phyloP scores from a whole-genome alignment of 768 basidiomycete genomes.

The Dacryopinax primogenitus region DNA sequence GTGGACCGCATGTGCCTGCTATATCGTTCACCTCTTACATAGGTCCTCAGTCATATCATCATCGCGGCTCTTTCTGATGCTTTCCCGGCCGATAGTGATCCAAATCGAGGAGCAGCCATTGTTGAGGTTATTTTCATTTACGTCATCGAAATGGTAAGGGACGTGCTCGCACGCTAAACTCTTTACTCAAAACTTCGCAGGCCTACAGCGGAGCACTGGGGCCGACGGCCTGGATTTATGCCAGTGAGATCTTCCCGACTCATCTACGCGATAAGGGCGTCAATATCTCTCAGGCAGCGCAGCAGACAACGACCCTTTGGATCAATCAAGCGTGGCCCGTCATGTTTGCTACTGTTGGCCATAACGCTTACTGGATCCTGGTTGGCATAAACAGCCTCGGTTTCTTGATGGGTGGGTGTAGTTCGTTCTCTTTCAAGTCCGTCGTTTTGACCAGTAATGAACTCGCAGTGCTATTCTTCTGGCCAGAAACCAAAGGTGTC shows the following conservation, averaged over 20 bases:
- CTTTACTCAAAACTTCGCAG: not conserved
- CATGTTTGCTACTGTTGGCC: not conserved
- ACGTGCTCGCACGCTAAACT: not conserved
- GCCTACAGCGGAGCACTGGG: not conserved
- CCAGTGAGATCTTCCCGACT: slow-evolving; percentile 1
- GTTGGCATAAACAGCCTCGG: not conserved
- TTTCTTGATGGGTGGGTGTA: not conserved
- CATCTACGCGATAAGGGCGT: slow-evolving; percentile 5
- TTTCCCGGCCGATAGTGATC: not conserved
- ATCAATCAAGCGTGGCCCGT: slow-evolving; percentile 1
- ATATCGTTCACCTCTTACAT: not conserved
- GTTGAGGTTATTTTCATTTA: not conserved
- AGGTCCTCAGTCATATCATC: not conserved
- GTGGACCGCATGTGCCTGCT: not conserved
- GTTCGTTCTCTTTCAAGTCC: not conserved
- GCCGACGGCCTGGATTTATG: slow-evolving; percentile 2
- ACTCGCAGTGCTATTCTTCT: not conserved
- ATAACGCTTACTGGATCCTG: slow-evolving; percentile 5
- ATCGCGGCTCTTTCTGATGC: not conserved
- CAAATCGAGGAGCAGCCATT: not conserved
- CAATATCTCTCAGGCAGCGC: not conserved
- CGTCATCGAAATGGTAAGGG: not conserved
- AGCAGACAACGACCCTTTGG: slow-evolving; percentile 1
- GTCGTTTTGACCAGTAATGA: not conserved
- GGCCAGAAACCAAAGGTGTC: slow-evolving; percentile 3